These are phyloP conservation scores for Exidia glandulosa DNA, from an alignment of 768 basidiomycete genomes.

Conservation along the genomic window DNA sequence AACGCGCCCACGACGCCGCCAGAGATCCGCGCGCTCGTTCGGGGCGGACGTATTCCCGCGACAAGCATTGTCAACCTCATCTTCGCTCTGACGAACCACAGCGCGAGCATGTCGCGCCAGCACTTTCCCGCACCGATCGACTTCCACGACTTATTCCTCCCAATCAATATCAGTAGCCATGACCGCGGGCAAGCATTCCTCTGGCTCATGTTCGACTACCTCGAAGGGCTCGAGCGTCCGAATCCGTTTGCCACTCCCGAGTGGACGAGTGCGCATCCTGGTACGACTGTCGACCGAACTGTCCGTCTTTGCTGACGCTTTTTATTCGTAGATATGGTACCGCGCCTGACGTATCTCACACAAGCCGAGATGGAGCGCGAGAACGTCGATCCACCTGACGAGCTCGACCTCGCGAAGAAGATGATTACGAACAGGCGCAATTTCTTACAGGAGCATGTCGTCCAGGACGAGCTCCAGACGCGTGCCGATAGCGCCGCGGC, in stretches of 20 bases:
- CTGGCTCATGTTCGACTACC: conserved; percentile 74
- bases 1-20: conserved; percentile 42
- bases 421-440: conserved; percentile 65
- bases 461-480: conserved; percentile 32
- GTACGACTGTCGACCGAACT: conserved; percentile 54
- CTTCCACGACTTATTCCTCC: conserved; percentile 77
- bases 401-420: conserved; percentile 62
- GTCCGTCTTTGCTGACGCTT: conserved; percentile 28
- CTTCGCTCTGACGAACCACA: conserved; percentile 60
- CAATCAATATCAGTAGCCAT: conserved; percentile 55
- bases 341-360: conserved; percentile 9
- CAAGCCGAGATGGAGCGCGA: conserved; percentile 45
- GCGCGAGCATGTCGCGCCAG: conserved; percentile 65
- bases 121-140: conserved; percentile 28
- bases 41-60: conserved; percentile 51
- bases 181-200: conserved; percentile 73
- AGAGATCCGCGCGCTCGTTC: conserved; percentile 43
- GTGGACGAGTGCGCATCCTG: conserved; percentile 42
- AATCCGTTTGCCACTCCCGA: conserved; percentile 66
- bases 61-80: conserved; percentile 65
- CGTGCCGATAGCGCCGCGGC: not conserved
- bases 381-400: conserved; percentile 70
- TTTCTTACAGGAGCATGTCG: conserved; percentile 31
- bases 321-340: not conserved
- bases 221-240: conserved; percentile 45